Base-by-base conservation (phyloP, 1,284 basidiomycete genomes). In the Cutaneotrichosporon cyanovorans region DNA sequence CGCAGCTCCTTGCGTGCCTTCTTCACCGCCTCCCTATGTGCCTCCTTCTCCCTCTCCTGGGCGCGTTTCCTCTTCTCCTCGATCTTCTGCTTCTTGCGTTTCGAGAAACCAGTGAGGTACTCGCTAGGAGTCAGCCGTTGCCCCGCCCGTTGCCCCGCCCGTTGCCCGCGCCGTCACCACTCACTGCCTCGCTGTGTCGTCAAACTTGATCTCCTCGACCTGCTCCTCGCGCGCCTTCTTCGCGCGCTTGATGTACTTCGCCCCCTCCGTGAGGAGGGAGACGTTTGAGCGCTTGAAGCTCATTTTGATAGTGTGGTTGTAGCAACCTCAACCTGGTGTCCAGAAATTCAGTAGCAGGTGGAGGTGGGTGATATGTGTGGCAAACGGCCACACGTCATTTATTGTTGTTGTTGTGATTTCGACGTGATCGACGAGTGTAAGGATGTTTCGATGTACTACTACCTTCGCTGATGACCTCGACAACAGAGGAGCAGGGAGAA, bases 201-300 rank as follows among this genome's bases (percentile, higher is more conserved):
- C 68, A 55, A 73, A 73, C 48, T 72, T 67, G 58, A 73, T 63
- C 49, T 68, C 67, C 43, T 73, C 71, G 8, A 73, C 65, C 48
- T 66, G 63, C 21, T 71, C 68, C 38, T 59, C 58, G 6, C 67
- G 55, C 11, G 61, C 62, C 46, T 64, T 65, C 51, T 69, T 71
- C 18, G 68, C 67, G 36, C 67, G 60, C 33, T 65, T 60, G 50
- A 72, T 70, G 48, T 73, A 73, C 12, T 50, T 50, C 15, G 63
- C 62, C 5, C 71, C 71, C 53, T 73, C 69, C 1, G 72, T 73
- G 37, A 73, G 56, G 42, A 73, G 66, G 7, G 62, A 60, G 51
- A 71, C 60, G 65, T 73, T 73, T 48, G 64, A 63, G 23, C 50
- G 50, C 23, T 54, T 54, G 37, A 20, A 19, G 37, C 42, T 43